phyloP scores from a whole-genome alignment of 352 stramenopile genomes.

The Poterioochromonas sp. region DNA sequence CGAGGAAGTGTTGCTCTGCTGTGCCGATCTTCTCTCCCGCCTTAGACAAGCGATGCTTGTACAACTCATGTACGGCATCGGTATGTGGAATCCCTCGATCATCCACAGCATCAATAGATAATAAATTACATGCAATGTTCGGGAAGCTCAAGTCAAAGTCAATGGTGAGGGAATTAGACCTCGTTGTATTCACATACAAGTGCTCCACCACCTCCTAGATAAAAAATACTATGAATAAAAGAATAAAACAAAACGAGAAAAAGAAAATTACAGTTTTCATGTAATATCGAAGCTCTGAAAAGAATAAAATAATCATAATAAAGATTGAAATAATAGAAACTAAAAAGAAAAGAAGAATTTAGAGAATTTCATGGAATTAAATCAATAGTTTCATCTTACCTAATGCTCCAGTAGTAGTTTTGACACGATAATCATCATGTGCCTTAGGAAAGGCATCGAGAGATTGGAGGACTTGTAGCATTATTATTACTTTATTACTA shows the following conservation, averaged over 20 bases:
- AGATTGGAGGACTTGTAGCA: no score
- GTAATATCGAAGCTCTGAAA: conserved; percentile 34
- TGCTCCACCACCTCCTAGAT: conserved; percentile 33
- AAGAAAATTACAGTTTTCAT: conserved; percentile 26
- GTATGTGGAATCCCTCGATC: conserved; percentile 50
- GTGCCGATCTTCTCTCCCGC: conserved; percentile 32
- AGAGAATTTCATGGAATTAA: not conserved
- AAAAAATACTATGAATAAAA: not conserved
- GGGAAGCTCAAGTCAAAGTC: conserved; percentile 61
- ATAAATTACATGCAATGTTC: conserved; percentile 51
- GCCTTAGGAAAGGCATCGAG: conserved; percentile 37
- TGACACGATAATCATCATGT: conserved; percentile 36
- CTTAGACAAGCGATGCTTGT: conserved; percentile 39
- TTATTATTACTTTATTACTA: no score
- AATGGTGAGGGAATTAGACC: conserved; percentile 49
- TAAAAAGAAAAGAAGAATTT: not conserved
- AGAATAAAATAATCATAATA: conserved; percentile 35
- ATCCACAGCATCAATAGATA: conserved; percentile 63
- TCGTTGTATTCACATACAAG: conserved; percentile 57
- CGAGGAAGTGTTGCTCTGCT: conserved; percentile 36
- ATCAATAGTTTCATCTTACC: conserved; percentile 20
- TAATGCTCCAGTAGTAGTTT: conserved; percentile 34
- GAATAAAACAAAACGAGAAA: not conserved
- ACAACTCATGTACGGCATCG: conserved; percentile 41
- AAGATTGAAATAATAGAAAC: conserved; percentile 34